Conservation (phyloP, 208 protist species). For the Sergeia podlipaevii region DNA sequence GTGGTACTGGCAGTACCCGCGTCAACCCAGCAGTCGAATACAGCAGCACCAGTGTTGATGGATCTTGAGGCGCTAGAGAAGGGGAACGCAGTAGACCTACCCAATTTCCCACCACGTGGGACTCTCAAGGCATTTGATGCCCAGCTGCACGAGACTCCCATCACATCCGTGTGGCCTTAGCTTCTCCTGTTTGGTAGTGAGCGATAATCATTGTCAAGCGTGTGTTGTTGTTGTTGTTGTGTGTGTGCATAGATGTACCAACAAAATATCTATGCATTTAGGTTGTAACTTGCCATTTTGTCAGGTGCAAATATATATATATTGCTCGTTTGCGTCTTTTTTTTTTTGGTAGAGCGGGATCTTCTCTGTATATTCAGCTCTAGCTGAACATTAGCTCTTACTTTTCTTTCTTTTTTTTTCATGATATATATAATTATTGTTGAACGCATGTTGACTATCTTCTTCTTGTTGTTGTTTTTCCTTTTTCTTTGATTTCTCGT, state of each 20-base stretch:
- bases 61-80: too few relatives aligned
- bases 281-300: neutral
- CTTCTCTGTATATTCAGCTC: neutral
- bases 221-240: neutral
- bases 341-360: too few relatives aligned
- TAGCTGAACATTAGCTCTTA: neutral
- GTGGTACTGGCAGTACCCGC: too few relatives aligned
- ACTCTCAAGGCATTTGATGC: too few relatives aligned
- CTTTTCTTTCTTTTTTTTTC: constrained; percentile 1
- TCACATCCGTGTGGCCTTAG: too few relatives aligned
- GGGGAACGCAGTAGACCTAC: too few relatives aligned
- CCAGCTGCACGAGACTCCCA: too few relatives aligned
- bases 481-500: constrained; percentile 3
- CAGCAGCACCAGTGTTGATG: too few relatives aligned
- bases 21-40: too few relatives aligned
- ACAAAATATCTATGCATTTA: neutral
- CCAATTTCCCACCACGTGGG: too few relatives aligned
- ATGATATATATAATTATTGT: neutral
- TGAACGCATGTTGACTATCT: neutral
- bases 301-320: neutral
- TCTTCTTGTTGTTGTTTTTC: neutral
- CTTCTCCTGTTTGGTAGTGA: neutral
- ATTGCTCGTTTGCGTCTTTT: neutral
- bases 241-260: neutral
- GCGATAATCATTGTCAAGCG: neutral